Evolutionary conservation across 2,329 filamentous ascomycete genomes (phyloP).

Genomic region (Pseudogymnoascus sp.): DNA sequence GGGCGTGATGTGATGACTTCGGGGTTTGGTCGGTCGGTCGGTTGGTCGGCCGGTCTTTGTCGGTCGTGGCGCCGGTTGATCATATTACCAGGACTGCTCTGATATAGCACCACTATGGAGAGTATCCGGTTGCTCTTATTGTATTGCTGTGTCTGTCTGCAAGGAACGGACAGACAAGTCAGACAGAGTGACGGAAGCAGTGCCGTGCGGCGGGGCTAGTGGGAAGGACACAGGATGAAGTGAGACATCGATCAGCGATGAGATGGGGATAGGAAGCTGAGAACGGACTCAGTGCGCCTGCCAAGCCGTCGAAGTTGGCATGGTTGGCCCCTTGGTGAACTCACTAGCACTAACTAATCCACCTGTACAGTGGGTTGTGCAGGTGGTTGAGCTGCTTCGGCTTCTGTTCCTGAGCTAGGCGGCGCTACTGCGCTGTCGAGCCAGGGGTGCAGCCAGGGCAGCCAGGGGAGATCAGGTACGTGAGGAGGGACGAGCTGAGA

Average conservation of each 20-base stretch:
- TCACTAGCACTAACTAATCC: neutral
- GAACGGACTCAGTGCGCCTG: neutral
- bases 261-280: constrained; percentile 6
- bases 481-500: constrained; percentile 5
- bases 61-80: neutral
- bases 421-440: constrained; percentile 1
- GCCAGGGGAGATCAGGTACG: constrained; percentile 2
- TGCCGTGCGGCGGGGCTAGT: constrained; percentile 2
- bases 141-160: neutral
- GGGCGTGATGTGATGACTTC: neutral
- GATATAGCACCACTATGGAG: neutral
- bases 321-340: neutral
- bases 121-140: neutral
- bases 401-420: constrained; percentile 7
- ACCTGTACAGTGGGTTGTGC: neutral
- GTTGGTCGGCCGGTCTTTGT: neutral
- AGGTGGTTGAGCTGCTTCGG: constrained; percentile 4
- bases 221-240: neutral
- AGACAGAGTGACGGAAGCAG: constrained; percentile 2
- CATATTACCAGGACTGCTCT: neutral
- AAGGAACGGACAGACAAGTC: neutral
- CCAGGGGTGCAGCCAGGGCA: neutral
- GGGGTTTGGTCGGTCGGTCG: neutral
- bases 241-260: constrained; percentile 3
- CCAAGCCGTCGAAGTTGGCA: constrained; percentile 1